A percentile compares a stretch with the other conserved stretches of the same genome.
Conservation (phyloP, 192 early-diverging fungal species). For the Fimicolochytrium jonesii region DNA sequence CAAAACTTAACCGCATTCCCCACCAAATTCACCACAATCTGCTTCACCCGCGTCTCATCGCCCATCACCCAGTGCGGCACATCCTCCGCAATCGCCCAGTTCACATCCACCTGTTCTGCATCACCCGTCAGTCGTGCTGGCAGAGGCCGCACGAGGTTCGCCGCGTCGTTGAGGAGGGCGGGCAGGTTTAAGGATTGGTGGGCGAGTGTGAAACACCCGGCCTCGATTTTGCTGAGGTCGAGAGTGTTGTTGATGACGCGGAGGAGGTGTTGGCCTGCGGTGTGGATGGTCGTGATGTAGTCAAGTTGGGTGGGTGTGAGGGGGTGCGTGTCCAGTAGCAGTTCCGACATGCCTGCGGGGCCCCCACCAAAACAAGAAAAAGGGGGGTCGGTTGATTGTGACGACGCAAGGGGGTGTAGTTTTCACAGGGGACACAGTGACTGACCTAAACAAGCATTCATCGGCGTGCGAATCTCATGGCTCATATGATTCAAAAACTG, state of each 20-base stretch:
- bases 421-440: background rate
- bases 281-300: background rate
- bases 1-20: conserved; percentile 57
- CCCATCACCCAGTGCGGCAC: background rate
- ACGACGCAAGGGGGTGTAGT: background rate
- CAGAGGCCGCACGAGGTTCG: conserved; percentile 1
- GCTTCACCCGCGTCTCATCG: background rate
- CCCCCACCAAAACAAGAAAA: background rate
- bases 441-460: conserved; percentile 1
- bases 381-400: background rate
- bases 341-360: conserved; percentile 9
- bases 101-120: background rate
- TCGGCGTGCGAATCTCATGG: background rate
- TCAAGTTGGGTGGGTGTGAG: background rate
- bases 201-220: background rate
- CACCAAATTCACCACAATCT: conserved; percentile 30
- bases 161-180: conserved; percentile 2
- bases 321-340: conserved; percentile 5
- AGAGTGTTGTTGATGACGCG: conserved; percentile 15
- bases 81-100: background rate
- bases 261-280: conserved; percentile 1
- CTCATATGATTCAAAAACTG: background rate
- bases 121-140: no score
- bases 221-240: conserved; percentile 18
- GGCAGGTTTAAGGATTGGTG: background rate